Base-by-base conservation (phyloP, 164 flowering plant species). In the Berberis thunbergii region DNA sequence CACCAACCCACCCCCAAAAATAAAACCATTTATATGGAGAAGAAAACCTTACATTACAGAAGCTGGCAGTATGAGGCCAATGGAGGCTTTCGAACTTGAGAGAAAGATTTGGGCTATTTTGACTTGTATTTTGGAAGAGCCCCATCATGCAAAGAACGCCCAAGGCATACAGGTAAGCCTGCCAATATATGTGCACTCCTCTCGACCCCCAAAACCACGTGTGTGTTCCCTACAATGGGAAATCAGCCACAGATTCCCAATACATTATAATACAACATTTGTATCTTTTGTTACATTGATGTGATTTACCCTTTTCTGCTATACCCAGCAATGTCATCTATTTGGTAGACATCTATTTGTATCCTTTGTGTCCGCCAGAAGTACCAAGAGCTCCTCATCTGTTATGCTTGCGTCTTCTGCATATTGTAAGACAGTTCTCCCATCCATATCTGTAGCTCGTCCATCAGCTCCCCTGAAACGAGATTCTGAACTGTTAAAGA, bases 401-500 rank as follows among this genome's bases (percentile, higher is more conserved):
- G 66, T 79, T 26, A 87, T 78, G 45, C 81, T 75, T 12, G 80
- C 67, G 58, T 85, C 97, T 62, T 59, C 55, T 38, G 75, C 76
- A 41, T 77, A 77, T 49, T 83, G 80, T 48, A 78, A 64, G 59
- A 91, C 75, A 9, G 81, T 86, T 68, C 77, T 81, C 8, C 88
- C 95, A 54, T 80, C 81, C 43, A 12, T 62, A 61, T 86, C 86
- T n/a, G 71, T 61, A 49, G 79, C 83, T n/a, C 67, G 75, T 45
- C 83, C 71, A 68, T 86, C 71, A 2, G 95, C 92, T 48, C 96
- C 93, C 80, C 93, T 89, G 89, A 73, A 73, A 54, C 49, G 43
- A 68, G 54, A 7, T 10, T 1, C 4, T 9, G 54, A 52, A 52
- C 11, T 11, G n/a, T 11, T 52, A 7, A 52, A 11, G n/a, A 26